phyloP scores from a whole-genome alignment of 768 basidiomycete species.

The Suillus paluster region DNA sequence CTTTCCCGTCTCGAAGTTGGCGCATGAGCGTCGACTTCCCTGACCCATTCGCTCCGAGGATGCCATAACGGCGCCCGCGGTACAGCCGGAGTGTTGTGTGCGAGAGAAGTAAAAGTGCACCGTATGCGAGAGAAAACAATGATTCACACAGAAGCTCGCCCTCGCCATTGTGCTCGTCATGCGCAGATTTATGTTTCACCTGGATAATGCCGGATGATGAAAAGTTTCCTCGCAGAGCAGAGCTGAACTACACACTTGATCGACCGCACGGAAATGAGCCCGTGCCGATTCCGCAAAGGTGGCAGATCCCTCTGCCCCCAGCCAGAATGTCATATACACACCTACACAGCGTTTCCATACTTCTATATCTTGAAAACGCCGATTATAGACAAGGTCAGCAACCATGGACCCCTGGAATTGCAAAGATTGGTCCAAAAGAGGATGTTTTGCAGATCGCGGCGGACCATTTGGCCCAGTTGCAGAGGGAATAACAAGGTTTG shows the following conservation, averaged over 20 bases:
- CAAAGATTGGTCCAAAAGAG: conserved; percentile 62
- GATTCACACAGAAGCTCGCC: conserved; percentile 92
- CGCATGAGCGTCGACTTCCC: conserved; percentile 97
- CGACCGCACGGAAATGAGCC: conserved; percentile 75
- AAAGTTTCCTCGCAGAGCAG: conserved; percentile 2
- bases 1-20: conserved; percentile 92
- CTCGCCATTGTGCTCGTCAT: conserved; percentile 59
- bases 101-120: conserved; percentile 90
- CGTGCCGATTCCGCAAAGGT: conserved; percentile 68
- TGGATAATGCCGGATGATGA: conserved; percentile 31
- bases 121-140: conserved; percentile 94
- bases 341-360: conserved; percentile 76
- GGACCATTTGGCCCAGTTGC: conserved; percentile 53
- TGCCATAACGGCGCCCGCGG: conserved; percentile 92
- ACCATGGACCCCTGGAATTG: conserved; percentile 76
- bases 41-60: conserved; percentile 94
- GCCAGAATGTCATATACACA: conserved; percentile 73
- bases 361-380: conserved; percentile 55
- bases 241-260: conserved; percentile 52
- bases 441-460: conserved; percentile 55
- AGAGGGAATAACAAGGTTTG: conserved; percentile 45
- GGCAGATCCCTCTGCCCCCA: conserved; percentile 51
- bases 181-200: conserved; percentile 59
- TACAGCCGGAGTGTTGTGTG: conserved; percentile 90
- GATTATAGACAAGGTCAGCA: conserved; percentile 72